Evolutionary conservation across 208 protist genomes (phyloP).

Genomic region (Trypanosoma grayi): DNA sequence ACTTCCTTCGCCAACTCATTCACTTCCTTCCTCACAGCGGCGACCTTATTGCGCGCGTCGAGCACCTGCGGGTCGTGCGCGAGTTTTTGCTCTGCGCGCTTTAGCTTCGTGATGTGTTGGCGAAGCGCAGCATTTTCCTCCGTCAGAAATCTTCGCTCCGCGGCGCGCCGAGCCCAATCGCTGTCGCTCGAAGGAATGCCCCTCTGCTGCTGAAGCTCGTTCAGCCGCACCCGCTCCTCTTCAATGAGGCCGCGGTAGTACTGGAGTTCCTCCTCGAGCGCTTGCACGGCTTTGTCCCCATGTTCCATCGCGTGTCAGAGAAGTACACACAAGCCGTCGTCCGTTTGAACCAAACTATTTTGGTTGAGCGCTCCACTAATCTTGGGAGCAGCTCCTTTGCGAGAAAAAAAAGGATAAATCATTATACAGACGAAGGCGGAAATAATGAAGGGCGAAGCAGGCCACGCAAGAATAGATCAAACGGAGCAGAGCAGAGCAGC

Average conservation of each 20-base stretch:
- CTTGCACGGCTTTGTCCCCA: too few species aligned
- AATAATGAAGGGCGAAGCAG: too few species aligned
- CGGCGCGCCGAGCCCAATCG: too few species aligned
- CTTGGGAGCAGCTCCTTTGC: not conserved
- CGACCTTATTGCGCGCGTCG: conserved; percentile 65
- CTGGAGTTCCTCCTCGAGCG: conserved; percentile 12
- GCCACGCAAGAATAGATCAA: too few species aligned
- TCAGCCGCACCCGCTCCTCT: conserved; percentile 32
- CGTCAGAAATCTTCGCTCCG: conserved; percentile 31
- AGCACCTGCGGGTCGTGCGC: conserved; percentile 49
- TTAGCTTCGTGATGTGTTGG: conserved; percentile 28
- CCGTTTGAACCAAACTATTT: too few species aligned
- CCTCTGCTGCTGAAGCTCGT: conserved; percentile 32
- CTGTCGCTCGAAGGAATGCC: too few species aligned
- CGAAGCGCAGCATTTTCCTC: conserved; percentile 41
- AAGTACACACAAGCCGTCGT: conserved; percentile 2
- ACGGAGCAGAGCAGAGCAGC: too few species aligned
- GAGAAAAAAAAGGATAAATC: conserved; percentile 11
- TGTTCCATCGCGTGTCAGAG: too few species aligned
- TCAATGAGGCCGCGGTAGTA: conserved; percentile 23
- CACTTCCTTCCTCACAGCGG: conserved; percentile 47
- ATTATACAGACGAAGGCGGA: too few species aligned
- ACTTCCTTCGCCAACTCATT: conserved; percentile 55
- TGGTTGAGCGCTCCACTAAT: too few species aligned
- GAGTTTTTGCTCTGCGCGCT: conserved; percentile 29